Evolutionary conservation across 192 early-diverging fungal species (phyloP), one percentile per base, ranked within the genome.

Genomic region (Linnemannia schmuckeri): DNA sequence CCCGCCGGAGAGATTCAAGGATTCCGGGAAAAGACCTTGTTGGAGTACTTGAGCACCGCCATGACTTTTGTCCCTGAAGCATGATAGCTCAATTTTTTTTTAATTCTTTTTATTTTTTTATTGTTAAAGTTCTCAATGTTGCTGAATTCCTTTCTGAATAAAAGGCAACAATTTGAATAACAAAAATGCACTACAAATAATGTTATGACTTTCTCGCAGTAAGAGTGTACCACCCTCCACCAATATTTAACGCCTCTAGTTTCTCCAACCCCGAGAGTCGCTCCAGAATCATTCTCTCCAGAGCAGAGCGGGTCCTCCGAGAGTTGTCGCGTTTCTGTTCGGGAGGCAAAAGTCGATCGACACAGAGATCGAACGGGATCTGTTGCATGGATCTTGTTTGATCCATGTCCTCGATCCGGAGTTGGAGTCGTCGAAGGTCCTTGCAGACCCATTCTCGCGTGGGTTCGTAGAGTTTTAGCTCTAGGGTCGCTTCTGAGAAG

Each of bases 331-430:
- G 82, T n/a, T 78, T 75, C 17, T 75, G 73, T 27, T 75, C 68
- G 7, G 74, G 72, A 5, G 82, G 77, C 1, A 84, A 24, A 0
- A 84, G 68, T 22, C 82, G 72, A 24, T 84, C 77, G 8, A 84
- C 73, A 46, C 82, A 84, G 46, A 84, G 44, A 68, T 84, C 75
- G 55, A 79, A 66, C 4, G 82, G 66, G 13, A 84, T 79, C 77
- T 75, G 73, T 33, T 84, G 77, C 82, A 84, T 84, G 13, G 77
- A 66, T 3, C 70, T 33, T 13, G 33, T 38, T 1, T 17, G 38
- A 44, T 84, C 82, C 77, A 84, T 84, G 41, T 84, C 82, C 73
- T 79, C 75, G 42, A 84, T 75, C 52, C 82, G 38, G 0, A 84
- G 71, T 24, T 68, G 57, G 1, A 84, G 27, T 10, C 74, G 41